Evolutionary conservation across 2,329 filamentous ascomycete species (phyloP).

Genomic region (Raffaelea arxii): DNA sequence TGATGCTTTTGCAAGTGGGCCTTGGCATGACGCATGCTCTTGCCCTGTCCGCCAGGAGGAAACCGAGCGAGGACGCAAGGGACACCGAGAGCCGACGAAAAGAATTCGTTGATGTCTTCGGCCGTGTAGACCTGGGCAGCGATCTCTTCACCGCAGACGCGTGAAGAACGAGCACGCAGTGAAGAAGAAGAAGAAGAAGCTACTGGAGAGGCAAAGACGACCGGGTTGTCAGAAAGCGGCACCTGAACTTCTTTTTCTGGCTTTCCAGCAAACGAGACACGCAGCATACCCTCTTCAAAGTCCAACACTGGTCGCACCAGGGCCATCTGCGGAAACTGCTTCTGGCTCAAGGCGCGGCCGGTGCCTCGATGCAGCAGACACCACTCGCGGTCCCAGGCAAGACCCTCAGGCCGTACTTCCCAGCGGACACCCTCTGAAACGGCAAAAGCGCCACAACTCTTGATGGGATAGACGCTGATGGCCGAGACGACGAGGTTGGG

Average conservation of each 20-base stretch:
- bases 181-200: constrained; percentile 14
- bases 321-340: constrained; percentile 79
- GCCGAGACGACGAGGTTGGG: constrained; percentile 19
- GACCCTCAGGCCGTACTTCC: constrained; percentile 71
- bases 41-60: constrained; percentile 53
- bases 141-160: constrained; percentile 76
- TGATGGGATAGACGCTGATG: constrained; percentile 79
- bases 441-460: constrained; percentile 76
- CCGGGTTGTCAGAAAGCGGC: constrained; percentile 60
- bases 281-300: constrained; percentile 54
- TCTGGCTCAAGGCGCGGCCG: constrained; percentile 77
- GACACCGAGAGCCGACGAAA: constrained; percentile 63
- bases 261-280: constrained; percentile 41
- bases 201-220: constrained; percentile 29
- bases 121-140: constrained; percentile 61
- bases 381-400: constrained; percentile 96
- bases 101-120: constrained; percentile 60
- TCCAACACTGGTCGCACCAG: constrained; percentile 69
- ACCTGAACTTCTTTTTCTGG: constrained; percentile 32
- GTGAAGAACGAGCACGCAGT: constrained; percentile 41
- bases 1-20: constrained; percentile 56
- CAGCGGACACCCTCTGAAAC: constrained; percentile 57
- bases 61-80: constrained; percentile 80
- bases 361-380: constrained; percentile 84
- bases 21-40: constrained; percentile 60